These are phyloP conservation scores for Draba incana DNA, from an alignment of 345 rosid species.

Conservation along the genomic window DNA sequence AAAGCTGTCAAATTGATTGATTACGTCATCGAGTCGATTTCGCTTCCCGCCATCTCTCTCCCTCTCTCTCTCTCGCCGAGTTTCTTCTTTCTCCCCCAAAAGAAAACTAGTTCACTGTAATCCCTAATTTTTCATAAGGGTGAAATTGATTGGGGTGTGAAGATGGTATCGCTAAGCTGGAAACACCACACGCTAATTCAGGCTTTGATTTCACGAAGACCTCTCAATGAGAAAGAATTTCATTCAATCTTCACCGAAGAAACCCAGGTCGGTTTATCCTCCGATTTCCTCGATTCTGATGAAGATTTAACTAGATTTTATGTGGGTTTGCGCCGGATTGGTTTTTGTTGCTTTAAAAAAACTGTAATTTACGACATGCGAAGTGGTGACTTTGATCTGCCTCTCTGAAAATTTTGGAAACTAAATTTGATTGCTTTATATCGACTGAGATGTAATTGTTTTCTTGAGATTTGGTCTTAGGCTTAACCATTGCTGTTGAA, in stretches of 20 bases:
- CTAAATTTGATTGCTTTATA: not conserved
- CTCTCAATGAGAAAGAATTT: conserved; percentile 73
- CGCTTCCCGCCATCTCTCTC: conserved; percentile 38
- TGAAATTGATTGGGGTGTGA: not conserved
- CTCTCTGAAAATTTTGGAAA: not conserved
- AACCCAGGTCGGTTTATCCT: conserved; percentile 59
- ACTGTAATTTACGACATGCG: not conserved
- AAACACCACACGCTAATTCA: conserved; percentile 85
- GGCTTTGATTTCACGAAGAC: conserved; percentile 80
- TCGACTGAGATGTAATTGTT: not conserved
- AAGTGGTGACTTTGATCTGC: not conserved
- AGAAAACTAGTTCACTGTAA: conserved; percentile 20
- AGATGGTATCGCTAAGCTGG: conserved; percentile 64
- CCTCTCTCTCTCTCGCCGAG: not conserved
- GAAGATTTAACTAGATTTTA: not conserved
- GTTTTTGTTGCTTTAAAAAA: conserved; percentile 5
- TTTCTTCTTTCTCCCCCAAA: not conserved
- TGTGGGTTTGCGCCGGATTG: not conserved
- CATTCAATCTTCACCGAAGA: conserved; percentile 57
- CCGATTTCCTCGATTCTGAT: not conserved
- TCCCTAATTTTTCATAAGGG: not conserved
- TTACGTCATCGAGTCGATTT: conserved; percentile 1
- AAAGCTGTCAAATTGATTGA: not conserved
- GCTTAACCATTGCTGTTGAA: not conserved
- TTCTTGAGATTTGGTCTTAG: no score